These are phyloP conservation scores for Metschnikowia bowlesiae DNA, from an alignment of 805 yeast species.

Conservation along the genomic window DNA sequence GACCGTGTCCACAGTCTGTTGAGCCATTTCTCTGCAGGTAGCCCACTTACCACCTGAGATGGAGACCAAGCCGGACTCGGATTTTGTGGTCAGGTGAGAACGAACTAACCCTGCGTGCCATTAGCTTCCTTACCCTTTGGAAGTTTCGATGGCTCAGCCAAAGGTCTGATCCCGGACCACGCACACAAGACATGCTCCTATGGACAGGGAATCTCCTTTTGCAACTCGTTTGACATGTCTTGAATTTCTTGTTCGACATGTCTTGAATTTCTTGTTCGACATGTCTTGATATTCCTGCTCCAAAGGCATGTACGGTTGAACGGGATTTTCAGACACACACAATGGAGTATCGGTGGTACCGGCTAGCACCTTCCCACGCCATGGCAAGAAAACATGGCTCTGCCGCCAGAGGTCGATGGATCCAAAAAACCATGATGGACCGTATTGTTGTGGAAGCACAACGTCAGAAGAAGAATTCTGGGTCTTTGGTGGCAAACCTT, in stretches of 20 bases:
- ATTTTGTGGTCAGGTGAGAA: slow-evolving; percentile 70
- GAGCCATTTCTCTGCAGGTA: slow-evolving; percentile 95
- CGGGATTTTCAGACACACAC: slow-evolving; percentile 68
- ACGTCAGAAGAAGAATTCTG: slow-evolving; percentile 82
- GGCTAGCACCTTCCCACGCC: slow-evolving; percentile 96
- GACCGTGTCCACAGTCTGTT: slow-evolving; percentile 80
- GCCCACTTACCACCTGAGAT: slow-evolving; percentile 99
- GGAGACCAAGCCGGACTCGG: slow-evolving; percentile 75
- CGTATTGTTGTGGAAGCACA: slow-evolving; percentile 85
- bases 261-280: slow-evolving; percentile 73
- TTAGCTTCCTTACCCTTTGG: slow-evolving; percentile 44
- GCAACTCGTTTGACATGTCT: slow-evolving; percentile 82
- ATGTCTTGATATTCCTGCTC: slow-evolving; percentile 88
- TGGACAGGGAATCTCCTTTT: slow-evolving; percentile 87
- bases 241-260: slow-evolving; percentile 71
- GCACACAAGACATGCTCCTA: slow-evolving; percentile 90
- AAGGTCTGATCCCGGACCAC: slow-evolving; percentile 96
- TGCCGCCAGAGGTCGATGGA: slow-evolving; percentile 89
- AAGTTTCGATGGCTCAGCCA: slow-evolving; percentile 69
- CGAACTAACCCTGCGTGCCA: slow-evolving; percentile 87
- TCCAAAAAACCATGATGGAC: slow-evolving; percentile 85
- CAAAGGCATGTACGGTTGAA: too few species aligned
- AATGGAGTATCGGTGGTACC: slow-evolving; percentile 95
- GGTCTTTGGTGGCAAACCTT: slow-evolving; percentile 56
- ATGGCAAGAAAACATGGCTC: slow-evolving; percentile 95